Base-by-base conservation (phyloP, 768 basidiomycete species). In the Suillus paluster region DNA sequence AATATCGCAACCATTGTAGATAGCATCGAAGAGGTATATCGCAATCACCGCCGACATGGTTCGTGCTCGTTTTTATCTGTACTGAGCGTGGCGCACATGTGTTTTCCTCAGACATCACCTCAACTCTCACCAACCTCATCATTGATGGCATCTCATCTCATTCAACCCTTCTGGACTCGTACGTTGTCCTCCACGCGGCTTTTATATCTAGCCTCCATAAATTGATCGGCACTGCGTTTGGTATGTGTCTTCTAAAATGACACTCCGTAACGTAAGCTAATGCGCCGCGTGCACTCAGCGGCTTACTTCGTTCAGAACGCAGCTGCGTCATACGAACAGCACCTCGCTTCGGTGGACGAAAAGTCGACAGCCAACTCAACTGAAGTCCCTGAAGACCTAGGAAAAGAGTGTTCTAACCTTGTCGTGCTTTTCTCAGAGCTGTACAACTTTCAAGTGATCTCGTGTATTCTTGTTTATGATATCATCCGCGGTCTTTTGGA, bases 381-480 rank as follows among this genome's bases (percentile, higher is more conserved):
- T 2, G 67, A 68, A 19, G 70, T 70, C 19, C 63, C 70, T 10
- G 80, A 80, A 23, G 78, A 76, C 2, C 73, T 78, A 7, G 92
- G 94, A 34, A 99, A 99, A 76, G 94, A 97, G 71, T 88, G 88
- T 66, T 87, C 91, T 11, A 99, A 99, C 72, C 77, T 99, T 38
- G 83, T 97, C 45, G 86, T 93, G 1, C 83, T 99, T 25, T 77
- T 98, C 23, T 92, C 94, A 2, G 95, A 98, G 71, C 79, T 99
- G 21, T 99, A 98, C 80, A 98, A 98, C 72, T 95, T 98, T 71
- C 92, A 95, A 77, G 93, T 98, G 25, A 85, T 99, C 58, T 93
- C 93, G 3, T 94, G 88, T 60, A 78, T 90, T 12, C 81, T 99
- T n/a, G 78, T 98, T 52, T 99, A 95, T 75, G 97, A 98, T 70